Conservation (phyloP, 129 eudicot species). For the Erigeron canadensis region DNA sequence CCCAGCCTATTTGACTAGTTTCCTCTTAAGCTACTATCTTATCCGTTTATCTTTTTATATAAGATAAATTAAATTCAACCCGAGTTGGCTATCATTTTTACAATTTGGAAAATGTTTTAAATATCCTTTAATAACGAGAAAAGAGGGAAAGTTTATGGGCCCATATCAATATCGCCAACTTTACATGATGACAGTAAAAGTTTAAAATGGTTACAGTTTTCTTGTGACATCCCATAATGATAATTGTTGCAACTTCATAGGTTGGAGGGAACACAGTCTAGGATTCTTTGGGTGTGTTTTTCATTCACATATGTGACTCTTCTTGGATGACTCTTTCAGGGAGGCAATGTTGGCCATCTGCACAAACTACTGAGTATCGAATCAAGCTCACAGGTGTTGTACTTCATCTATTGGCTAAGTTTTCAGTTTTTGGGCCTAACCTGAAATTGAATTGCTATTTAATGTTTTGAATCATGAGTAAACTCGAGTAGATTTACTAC, state of each 20-base stretch:
- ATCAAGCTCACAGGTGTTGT: slow-evolving; percentile 91
- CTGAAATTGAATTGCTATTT: not conserved
- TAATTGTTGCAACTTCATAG: slow-evolving; percentile 17
- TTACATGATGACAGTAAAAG: not conserved
- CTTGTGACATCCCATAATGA: not conserved
- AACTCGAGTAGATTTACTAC: not conserved
- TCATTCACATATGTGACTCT: slow-evolving; percentile 10
- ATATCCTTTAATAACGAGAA: not conserved
- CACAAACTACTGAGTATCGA: slow-evolving; percentile 75
- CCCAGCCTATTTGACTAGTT: not conserved
- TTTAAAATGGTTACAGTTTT: not conserved
- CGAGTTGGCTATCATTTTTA: not conserved
- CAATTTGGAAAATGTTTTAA: not conserved
- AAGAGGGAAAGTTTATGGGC: not conserved
- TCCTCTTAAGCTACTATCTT: not conserved
- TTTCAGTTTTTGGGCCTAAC: not conserved
- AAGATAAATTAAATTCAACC: too few species aligned
- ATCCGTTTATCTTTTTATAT: not conserved
- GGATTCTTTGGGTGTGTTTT: not conserved
- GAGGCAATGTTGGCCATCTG: slow-evolving; percentile 98
- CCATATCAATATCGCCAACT: not conserved
- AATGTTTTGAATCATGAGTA: not conserved
- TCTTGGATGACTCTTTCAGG: slow-evolving; percentile 48
- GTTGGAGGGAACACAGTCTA: slow-evolving; percentile 11
- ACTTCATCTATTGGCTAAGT: not conserved